A percentile compares a stretch with the other conserved stretches of the same genome.
Evolutionary conservation across 2,329 filamentous ascomycete species (phyloP).

Genomic region (Aspergillus thermomutatus): DNA sequence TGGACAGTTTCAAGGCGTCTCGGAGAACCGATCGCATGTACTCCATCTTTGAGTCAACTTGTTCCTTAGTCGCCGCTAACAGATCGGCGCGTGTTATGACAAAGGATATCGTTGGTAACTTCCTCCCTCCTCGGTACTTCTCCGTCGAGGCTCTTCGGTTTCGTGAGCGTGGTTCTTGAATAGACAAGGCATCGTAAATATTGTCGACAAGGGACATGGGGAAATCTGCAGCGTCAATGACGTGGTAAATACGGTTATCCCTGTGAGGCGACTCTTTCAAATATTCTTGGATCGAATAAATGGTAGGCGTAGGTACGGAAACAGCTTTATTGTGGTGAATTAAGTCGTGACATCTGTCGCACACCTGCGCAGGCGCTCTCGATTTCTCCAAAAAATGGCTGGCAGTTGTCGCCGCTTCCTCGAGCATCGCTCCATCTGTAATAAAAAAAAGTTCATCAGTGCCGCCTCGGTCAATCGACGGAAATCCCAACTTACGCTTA

Average conservation of each 20-base stretch:
- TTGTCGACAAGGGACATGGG: conserved; percentile 86
- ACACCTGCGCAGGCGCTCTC: conserved; percentile 47
- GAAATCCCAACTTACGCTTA: conserved; percentile 10
- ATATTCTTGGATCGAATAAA: conserved; percentile 77
- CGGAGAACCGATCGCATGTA: conserved; percentile 76
- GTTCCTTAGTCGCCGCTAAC: conserved; percentile 75
- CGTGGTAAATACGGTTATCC: conserved; percentile 91
- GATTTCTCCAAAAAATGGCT: conserved; percentile 19
- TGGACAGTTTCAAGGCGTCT: conserved; percentile 66
- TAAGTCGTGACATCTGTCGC: conserved; percentile 82
- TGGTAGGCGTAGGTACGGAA: conserved; percentile 74
- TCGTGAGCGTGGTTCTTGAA: conserved; percentile 70
- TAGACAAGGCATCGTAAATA: conserved; percentile 65
- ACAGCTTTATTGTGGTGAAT: conserved; percentile 69
- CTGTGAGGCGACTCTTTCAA: conserved; percentile 85
- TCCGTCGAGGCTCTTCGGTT: conserved; percentile 72
- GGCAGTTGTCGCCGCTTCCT: conserved; percentile 19
- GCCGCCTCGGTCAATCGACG: neutral
- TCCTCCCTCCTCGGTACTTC: conserved; percentile 64
- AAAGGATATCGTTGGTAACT: conserved; percentile 81
- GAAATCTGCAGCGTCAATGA: conserved; percentile 93
- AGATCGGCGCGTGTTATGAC: conserved; percentile 87
- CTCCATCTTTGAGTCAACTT: conserved; percentile 82
- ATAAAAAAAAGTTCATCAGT: conserved; percentile 2
- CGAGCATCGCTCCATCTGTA: conserved; percentile 19